Conservation (phyloP, 2,329 filamentous ascomycete genomes). For the Aspergillus udagawae region DNA sequence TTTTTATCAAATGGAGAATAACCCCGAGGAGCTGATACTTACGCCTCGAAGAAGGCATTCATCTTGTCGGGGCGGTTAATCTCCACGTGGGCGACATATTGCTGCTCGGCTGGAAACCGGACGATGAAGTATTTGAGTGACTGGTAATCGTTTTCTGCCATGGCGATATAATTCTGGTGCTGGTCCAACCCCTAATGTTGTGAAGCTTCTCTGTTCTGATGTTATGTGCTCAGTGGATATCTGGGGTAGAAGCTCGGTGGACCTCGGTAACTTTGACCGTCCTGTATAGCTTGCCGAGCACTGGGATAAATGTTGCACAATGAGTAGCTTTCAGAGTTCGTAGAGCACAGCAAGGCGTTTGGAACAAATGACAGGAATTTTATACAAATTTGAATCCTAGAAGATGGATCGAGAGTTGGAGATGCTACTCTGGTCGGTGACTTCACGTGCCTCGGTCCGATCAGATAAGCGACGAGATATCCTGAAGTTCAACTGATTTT, state of each 20-base stretch:
- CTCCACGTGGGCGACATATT: slow-evolving; percentile 82
- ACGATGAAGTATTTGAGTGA: slow-evolving; percentile 63
- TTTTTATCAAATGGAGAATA: neutral
- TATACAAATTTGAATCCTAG: neutral
- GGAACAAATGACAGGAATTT: neutral
- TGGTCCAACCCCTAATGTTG: neutral
- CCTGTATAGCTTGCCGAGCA: neutral
- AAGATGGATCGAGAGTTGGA: neutral
- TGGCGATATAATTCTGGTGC: slow-evolving; percentile 1
- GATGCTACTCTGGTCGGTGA: neutral
- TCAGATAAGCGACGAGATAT: neutral
- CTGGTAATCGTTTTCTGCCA: slow-evolving; percentile 19
- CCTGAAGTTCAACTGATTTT: neutral
- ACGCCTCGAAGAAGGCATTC: slow-evolving; percentile 77
- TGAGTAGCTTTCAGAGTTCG: neutral
- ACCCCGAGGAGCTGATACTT: slow-evolving; percentile 15
- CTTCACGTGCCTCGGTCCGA: slow-evolving; percentile 17
- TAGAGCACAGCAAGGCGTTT: neutral
- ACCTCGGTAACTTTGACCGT: neutral
- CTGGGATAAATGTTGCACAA: neutral
- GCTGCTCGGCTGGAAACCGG: slow-evolving; percentile 55
- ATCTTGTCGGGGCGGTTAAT: slow-evolving; percentile 84
- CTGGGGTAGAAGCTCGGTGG: neutral
- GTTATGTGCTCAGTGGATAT: neutral
- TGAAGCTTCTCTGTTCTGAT: neutral